Base-by-base conservation (phyloP, 1,284 basidiomycete species). In the Filobasidium uniguttulatum region DNA sequence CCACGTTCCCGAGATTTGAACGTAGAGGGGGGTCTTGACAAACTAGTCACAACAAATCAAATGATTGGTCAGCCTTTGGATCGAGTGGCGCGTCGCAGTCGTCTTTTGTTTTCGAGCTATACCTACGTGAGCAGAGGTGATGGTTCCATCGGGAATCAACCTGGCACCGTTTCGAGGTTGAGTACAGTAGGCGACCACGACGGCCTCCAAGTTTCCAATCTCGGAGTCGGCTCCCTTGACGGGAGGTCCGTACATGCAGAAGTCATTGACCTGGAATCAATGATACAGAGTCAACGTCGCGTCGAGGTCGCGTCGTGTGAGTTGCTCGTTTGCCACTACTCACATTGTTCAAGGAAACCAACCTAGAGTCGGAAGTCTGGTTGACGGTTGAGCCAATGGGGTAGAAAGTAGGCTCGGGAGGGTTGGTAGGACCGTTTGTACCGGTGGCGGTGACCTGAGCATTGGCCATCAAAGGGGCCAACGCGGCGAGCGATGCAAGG, bases 11-110 rank as follows among this genome's bases (percentile, higher is more conserved):
- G 64, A 62, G 49, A 72, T 63, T 58, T 77, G 75, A 51, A 72
- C 69, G 67, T 75, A 76, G 29, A 71, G 63, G 9, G 70, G 70
- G 20, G 73, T 74, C 59, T 70, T 71, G 56, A 73, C 66, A 56
- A 72, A 73, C 63, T 74, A 73, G 33, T 70, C 71, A 5, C 26
- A 43, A 15, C 43, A 29, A 17, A 50, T 44, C n/a, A 43, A 38
- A 30, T 43, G 41, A 30, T 44, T 43, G 34, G 9, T 31, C 2
- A 51, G 37, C 19, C 44, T 44, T 19, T 34, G 48, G 31, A 33
- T 33, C 31, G n/a, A n/a, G 31, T 9, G 9, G 9, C 9, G 31
- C 9, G n/a, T 33, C 31, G n/a, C 9, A n/a, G n/a, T 33, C 31
- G n/a, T 9, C n/a, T 33, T 33, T 33, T n/a, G 9, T 33, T n/a